Conservation (phyloP, 2,329 filamentous ascomycete genomes). For the Chaetomiaceae sp. region DNA sequence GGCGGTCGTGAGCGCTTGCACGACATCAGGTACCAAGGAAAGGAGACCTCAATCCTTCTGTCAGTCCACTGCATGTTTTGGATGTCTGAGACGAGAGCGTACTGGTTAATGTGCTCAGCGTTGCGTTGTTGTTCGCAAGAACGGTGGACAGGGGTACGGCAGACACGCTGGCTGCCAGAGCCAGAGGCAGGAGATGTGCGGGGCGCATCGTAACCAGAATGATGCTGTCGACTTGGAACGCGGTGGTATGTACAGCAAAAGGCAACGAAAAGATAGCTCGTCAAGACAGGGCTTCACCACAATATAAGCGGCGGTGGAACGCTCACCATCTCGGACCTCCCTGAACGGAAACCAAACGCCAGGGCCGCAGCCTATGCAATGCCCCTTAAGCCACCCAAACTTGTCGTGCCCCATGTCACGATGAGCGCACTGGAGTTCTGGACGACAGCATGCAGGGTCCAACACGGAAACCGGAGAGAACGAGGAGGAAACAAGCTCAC, state of each 20-base stretch:
- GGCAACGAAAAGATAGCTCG: background rate
- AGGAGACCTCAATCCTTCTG: constrained; percentile 7
- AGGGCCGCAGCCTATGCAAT: background rate
- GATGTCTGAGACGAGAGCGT: background rate
- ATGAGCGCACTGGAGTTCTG: background rate
- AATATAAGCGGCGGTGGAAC: background rate
- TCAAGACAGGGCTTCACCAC: background rate
- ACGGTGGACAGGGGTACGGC: constrained; percentile 20
- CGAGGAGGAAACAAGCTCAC: background rate
- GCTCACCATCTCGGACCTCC: background rate
- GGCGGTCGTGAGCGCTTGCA: constrained; percentile 13
- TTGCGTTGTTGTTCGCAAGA: constrained; percentile 21
- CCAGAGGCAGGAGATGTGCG: constrained; percentile 18
- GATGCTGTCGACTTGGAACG: background rate
- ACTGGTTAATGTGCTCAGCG: constrained; percentile 25
- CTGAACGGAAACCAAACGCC: background rate
- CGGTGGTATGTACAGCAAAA: no score
- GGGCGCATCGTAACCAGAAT: constrained; percentile 19
- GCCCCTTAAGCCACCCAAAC: no score
- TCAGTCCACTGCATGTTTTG: background rate
- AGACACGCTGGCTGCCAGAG: constrained; percentile 20
- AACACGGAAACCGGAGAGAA: no score
- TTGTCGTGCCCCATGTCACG: background rate
- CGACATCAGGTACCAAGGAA: constrained; percentile 28
- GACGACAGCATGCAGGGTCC: no score